A percentile compares a stretch with the other conserved stretches of the same genome.
Conservation (phyloP, 441 rosid genomes). For the Brassica hybrid region DNA sequence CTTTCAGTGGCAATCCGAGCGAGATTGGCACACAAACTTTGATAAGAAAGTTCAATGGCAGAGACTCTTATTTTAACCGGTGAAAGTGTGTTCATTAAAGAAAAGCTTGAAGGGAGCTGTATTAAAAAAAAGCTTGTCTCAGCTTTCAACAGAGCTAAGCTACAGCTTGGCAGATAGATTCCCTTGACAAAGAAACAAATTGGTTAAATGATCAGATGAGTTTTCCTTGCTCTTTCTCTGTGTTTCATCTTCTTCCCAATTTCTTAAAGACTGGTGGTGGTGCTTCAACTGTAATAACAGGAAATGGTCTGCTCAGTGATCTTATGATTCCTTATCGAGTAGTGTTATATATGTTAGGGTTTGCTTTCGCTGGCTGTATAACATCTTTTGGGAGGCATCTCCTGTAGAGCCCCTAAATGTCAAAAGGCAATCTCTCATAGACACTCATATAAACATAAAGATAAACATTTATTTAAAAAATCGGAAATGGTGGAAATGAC, state of each 20-base stretch:
- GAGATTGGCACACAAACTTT: slow-evolving; percentile 49
- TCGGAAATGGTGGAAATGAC: neutral
- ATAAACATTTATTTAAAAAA: neutral
- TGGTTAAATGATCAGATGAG: slow-evolving; percentile 22
- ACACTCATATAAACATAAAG: neutral
- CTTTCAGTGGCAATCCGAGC: slow-evolving; percentile 70
- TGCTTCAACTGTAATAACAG: slow-evolving; percentile 33
- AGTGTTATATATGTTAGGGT: slow-evolving; percentile 26
- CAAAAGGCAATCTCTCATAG: neutral
- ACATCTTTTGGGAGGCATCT: neutral
- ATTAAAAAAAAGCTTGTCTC: too few relatives aligned
- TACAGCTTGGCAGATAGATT: neutral
- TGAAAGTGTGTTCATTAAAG: too few relatives aligned
- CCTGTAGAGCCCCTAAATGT: neutral
- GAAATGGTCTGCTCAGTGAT: slow-evolving; percentile 31
- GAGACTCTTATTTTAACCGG: too few relatives aligned
- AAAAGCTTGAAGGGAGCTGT: too few relatives aligned
- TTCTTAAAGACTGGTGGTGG: slow-evolving; percentile 24
- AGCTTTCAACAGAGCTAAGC: too few relatives aligned
- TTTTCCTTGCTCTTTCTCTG: neutral
- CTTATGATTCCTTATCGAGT: neutral
- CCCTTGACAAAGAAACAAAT: slow-evolving; percentile 10
- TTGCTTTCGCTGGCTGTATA: slow-evolving; percentile 23
- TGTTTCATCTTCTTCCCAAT: slow-evolving; percentile 27
- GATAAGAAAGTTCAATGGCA: neutral